Base-by-base conservation (phyloP, 805 yeast genomes). In the Candida boidinii region DNA sequence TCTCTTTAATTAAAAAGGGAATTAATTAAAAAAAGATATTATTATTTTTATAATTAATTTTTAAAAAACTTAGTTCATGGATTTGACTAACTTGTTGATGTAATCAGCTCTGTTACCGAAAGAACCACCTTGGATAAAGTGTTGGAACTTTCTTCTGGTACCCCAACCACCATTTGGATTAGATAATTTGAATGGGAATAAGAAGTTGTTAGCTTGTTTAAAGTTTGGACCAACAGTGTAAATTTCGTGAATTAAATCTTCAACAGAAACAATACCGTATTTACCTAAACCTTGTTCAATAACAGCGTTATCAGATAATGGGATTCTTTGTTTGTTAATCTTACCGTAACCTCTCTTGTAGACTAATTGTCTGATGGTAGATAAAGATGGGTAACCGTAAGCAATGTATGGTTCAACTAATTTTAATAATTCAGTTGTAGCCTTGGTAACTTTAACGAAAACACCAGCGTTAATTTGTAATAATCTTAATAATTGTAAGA, bases 301-400 rank as follows among this genome's bases (percentile, higher is more conserved):
- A 70, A 85, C 75, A 47, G 86, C 57, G 76, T 86, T 86, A 68
- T 86, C 95, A 53, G 84, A 68, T 58, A 86, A 76, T 54, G 94
- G 74, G 55, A 85, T 72, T 83, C 95, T 86, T 75, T 86, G 95
- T 75, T 82, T 82, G 88, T 84, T 83, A 60, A 86, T 68, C 83
- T 86, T 86, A 76, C 94, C 95, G 90, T 66, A 78, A 71, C 95
- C 95, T 79, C 95, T 84, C 87, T 86, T 86, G 94, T 86, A 86
- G 54, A 85, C 67, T 67, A 86, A 82, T 69, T 85, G 80, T 78
- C 94, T 84, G 62, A 83, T 72, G 68, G 95, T 83, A 47, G 94
- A 70, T 64, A 83, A 76, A 56, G 82, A 78, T 73, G 95, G 95
- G 90, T 86, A 85, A 78, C 95, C 95, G 81, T 79, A 86, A 62